Evolutionary conservation across 495 filamentous ascomycete species (phyloP).

Genomic region (Rusavskia elegans): DNA sequence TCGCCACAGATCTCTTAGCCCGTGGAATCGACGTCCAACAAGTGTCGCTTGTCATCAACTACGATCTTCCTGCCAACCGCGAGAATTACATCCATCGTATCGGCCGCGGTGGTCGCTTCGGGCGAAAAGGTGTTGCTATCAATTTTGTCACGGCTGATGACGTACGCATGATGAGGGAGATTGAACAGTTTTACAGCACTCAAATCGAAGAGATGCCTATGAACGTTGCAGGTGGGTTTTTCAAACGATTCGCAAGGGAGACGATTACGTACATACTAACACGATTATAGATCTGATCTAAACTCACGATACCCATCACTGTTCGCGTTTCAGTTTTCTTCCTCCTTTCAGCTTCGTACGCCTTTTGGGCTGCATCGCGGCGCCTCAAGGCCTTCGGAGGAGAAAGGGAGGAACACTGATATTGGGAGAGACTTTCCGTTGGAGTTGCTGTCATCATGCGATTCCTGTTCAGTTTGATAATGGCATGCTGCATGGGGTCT

Average conservation of each 20-base stretch:
- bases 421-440: neutral
- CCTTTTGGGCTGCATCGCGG: too few relatives aligned
- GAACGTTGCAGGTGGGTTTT: conserved; percentile 36
- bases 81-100: conserved; percentile 99
- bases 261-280: neutral
- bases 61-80: conserved; percentile 94
- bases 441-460: neutral
- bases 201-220: conserved; percentile 49
- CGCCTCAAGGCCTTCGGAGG: too few relatives aligned
- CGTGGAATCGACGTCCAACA: conserved; percentile 99
- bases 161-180: conserved; percentile 98
- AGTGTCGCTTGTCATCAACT: conserved; percentile 99
- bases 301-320: conserved; percentile 4
- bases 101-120: conserved; percentile 96
- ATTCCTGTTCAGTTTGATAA: neutral
- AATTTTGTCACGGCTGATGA: conserved; percentile 99
- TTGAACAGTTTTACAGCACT: conserved; percentile 57
- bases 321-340: neutral
- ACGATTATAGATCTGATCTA: conserved; percentile 35
- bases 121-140: conserved; percentile 98
- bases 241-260: neutral
- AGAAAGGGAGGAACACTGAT: neutral
- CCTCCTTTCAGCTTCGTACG: neutral
- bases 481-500: neutral
- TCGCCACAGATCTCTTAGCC: conserved; percentile 91